Evolutionary conservation across 192 early-diverging fungal genomes (phyloP).

Genomic region (Physocladia obscura): DNA sequence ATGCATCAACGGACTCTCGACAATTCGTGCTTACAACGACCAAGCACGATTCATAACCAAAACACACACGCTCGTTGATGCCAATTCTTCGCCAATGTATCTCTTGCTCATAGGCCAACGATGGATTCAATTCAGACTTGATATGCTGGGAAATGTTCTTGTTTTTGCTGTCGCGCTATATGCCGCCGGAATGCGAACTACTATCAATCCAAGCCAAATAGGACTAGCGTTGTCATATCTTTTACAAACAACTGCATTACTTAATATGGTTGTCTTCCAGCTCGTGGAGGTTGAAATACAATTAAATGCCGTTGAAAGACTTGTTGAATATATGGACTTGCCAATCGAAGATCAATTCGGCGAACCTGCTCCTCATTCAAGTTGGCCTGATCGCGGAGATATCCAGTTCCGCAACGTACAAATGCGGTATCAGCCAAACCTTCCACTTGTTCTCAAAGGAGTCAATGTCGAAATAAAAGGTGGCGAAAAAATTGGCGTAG

Average conservation of each 20-base stretch:
- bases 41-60: constrained; percentile 13
- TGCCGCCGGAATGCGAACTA: background rate
- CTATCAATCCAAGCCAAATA: constrained; percentile 5
- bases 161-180: constrained; percentile 13
- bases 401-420: constrained; percentile 21
- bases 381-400: constrained; percentile 20
- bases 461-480: constrained; percentile 22
- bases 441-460: constrained; percentile 28
- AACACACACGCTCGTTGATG: constrained; percentile 4
- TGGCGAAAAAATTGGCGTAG: constrained; percentile 41
- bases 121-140: constrained; percentile 23
- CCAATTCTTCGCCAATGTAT: constrained; percentile 9
- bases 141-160: constrained; percentile 16
- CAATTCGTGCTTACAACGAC: constrained; percentile 76
- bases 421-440: constrained; percentile 52
- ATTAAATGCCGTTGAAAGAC: constrained; percentile 24
- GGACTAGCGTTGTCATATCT: constrained; percentile 3
- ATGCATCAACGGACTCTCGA: constrained; percentile 72
- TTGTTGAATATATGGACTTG: constrained; percentile 19
- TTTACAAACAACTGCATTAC: constrained; percentile 7
- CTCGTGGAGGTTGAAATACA: constrained; percentile 13
- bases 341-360: constrained; percentile 18
- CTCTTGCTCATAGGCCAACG: constrained; percentile 15
- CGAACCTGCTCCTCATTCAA: background rate
- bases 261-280: constrained; percentile 25